Base-by-base conservation (phyloP, 768 basidiomycete genomes). In the Coprinopsis sp. region DNA sequence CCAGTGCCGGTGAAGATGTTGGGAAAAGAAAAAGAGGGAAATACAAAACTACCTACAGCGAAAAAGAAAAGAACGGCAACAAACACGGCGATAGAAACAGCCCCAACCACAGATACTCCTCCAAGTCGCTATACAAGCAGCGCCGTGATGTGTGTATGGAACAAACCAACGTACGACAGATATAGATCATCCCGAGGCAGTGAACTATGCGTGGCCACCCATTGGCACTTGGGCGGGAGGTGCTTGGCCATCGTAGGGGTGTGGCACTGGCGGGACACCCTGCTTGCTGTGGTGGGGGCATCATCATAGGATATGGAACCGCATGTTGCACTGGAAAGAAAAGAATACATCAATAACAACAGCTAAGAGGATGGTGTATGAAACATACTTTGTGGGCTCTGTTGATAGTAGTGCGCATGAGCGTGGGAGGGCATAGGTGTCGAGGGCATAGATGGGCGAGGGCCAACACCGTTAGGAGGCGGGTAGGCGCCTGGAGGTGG, bases 301-400 rank as follows among this genome's bases (percentile, higher is more conserved):
- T 89, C 87, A 91, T 91, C 85, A 89, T 87, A n/a, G 78, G 84
- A 63, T 91, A 92, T 37, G 87, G 84, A 53, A 87, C 80, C 27
- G 90, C 87, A 56, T 91, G 90, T 65, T 83, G 82, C 62, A 91
- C 90, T 92, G 66, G 52, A 58, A 54, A 21, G 31, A 36, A 11
- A 28, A 12, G 37, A 21, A 3, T 19, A 23, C 21, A 12, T 30
- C 24, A 46, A 39, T 33, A 37, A 14, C 22, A 49, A 57, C 52
- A 46, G 47, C 51, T 54, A 36, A 58, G 66, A 52, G 69, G 57
- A 44, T 46, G 49, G 47, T 40, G 56, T 51, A 58, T 51, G 53
- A 43, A 56, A 46, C 65, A 37, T 74, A 92, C 90, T 66, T 69
- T 92, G 90, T 48, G 90, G 90, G 61, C 88, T 91, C 59, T 90